Evolutionary conservation across 2,329 filamentous ascomycete genomes (phyloP).

Genomic region (Alternaria triticina): DNA sequence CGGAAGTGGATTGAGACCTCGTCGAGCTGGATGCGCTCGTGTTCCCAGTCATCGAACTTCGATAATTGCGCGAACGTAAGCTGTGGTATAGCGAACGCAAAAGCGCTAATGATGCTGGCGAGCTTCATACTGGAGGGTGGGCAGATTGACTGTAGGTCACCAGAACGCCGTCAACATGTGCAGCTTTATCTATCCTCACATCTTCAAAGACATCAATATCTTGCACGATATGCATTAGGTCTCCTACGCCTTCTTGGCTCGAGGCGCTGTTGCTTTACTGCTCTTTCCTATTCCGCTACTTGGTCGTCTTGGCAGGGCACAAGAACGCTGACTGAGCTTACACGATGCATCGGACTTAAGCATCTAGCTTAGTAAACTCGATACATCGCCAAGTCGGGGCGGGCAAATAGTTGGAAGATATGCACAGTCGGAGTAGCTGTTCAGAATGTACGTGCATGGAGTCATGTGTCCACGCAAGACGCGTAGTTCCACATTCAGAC

Average conservation of each 20-base stretch:
- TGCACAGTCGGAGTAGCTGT: not conserved
- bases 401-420: not conserved
- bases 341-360: not conserved
- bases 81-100: not conserved
- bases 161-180: not conserved
- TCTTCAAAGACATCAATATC: not conserved
- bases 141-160: fast-evolving
- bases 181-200: not conserved
- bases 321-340: not conserved
- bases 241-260: not conserved
- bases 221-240: not conserved
- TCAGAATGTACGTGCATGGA: not conserved
- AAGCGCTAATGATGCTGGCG: not conserved
- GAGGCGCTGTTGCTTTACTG: not conserved
- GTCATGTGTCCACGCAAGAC: too few relatives aligned
- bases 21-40: not conserved
- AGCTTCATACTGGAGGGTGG: not conserved
- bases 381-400: not conserved
- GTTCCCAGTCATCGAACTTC: not conserved
- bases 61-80: not conserved
- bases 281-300: not conserved
- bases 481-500: too few relatives aligned
- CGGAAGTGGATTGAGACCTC: not conserved
- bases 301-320: not conserved
- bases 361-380: not conserved